These are phyloP conservation scores for Lumnitzera racemosa DNA, from an alignment of 345 rosid genomes.

Conservation along the genomic window DNA sequence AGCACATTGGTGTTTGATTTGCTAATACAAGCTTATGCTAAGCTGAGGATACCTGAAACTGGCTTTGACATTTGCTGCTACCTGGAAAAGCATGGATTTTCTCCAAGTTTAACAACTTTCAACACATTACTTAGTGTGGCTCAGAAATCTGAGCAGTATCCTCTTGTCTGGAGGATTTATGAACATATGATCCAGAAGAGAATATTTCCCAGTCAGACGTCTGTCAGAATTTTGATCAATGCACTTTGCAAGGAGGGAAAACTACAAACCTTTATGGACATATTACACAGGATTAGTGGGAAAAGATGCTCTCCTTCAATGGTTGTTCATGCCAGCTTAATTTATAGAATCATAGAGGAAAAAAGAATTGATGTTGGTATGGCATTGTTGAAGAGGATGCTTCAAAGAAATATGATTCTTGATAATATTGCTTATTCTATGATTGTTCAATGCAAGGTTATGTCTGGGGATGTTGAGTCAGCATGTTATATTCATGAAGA, in stretches of 20 bases:
- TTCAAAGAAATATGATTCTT: conserved; percentile 59
- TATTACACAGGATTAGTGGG: conserved; percentile 57
- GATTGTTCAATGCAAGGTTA: conserved; percentile 35
- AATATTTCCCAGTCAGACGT: conserved; percentile 42
- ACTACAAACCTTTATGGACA: conserved; percentile 35
- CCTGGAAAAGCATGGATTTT: conserved; percentile 43
- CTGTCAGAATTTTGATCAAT: conserved; percentile 36
- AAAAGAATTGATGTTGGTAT: conserved; percentile 37
- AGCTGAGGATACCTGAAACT: conserved; percentile 42
- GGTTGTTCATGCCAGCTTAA: conserved; percentile 52
- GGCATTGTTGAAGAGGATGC: conserved; percentile 54
- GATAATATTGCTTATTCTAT: conserved; percentile 69
- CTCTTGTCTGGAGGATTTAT: conserved; percentile 63
- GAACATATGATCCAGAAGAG: conserved; percentile 46
- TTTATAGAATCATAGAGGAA: conserved; percentile 44
- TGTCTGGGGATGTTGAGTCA: conserved; percentile 34
- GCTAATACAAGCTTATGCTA: conserved; percentile 59
- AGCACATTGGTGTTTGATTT: conserved; percentile 58
- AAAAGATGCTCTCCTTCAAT: conserved; percentile 57
- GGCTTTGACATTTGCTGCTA: conserved; percentile 52
- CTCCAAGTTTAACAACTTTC: conserved; percentile 36
- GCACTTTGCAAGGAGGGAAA: conserved; percentile 75
- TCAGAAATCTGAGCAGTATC: conserved; percentile 42
- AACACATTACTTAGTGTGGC: conserved; percentile 50
- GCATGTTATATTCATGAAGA: conserved; percentile 50